Percentiles rank a stretch among this genome's conserved stretches.
Conservation (phyloP, 306 rosid genomes). For the Trichosanthes truncata region DNA sequence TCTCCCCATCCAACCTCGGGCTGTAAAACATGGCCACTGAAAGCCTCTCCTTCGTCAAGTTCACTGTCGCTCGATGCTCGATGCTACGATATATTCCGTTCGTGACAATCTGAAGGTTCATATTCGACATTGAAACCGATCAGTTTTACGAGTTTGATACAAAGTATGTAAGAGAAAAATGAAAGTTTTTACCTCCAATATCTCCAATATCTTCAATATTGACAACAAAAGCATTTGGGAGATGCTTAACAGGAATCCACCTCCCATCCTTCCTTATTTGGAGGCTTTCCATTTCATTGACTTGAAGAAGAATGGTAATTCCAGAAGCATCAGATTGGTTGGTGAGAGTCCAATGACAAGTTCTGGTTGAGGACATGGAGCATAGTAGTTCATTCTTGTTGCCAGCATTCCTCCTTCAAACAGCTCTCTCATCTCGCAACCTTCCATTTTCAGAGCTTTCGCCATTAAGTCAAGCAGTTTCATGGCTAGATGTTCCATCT, state of each 20-base stretch:
- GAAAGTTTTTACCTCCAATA: constrained; percentile 21
- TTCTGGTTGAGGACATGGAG: constrained; percentile 36
- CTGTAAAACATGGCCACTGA: constrained; percentile 24
- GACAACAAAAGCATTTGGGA: constrained; percentile 21
- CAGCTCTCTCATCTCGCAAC: constrained; percentile 12
- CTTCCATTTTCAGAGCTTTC: constrained; percentile 16
- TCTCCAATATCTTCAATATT: constrained; percentile 24
- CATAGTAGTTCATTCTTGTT: constrained; percentile 31
- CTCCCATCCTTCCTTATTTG: constrained; percentile 23
- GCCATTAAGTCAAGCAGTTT: constrained; percentile 10
- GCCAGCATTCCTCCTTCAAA: constrained; percentile 16
- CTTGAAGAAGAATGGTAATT: constrained; percentile 27
- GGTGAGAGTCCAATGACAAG: constrained; percentile 23
- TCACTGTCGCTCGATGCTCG: constrained; percentile 28
- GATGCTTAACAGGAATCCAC: constrained; percentile 24
- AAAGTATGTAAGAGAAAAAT: not conserved
- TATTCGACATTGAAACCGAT: not conserved
- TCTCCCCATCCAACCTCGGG: constrained; percentile 24
- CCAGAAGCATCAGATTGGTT: constrained; percentile 19
- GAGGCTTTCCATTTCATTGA: constrained; percentile 27
- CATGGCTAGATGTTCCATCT: constrained; percentile 7
- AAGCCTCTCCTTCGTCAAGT: constrained; percentile 6
- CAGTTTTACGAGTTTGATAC: not conserved
- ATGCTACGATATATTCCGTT: constrained; percentile 36
- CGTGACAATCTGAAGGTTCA: constrained; percentile 27